Percentiles rank a stretch among this genome's conserved stretches.
Conservation (phyloP, 768 basidiomycete genomes). For the Serpula lacrymans region DNA sequence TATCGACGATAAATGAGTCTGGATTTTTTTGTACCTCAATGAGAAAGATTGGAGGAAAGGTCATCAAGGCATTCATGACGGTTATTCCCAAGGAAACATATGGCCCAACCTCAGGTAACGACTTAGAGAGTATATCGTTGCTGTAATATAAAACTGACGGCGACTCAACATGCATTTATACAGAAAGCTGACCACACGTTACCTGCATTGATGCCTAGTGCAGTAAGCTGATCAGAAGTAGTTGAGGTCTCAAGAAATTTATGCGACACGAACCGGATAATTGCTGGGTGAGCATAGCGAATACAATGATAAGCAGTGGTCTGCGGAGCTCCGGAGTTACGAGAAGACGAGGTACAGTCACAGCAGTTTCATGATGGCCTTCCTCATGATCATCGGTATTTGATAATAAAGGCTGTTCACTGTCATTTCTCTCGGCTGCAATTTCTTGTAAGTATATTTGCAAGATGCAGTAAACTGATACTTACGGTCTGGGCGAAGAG, state of each 20-base stretch:
- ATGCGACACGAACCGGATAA: conserved; percentile 52
- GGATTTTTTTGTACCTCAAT: conserved; percentile 58
- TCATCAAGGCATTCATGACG: conserved; percentile 70
- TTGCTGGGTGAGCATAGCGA: conserved; percentile 77
- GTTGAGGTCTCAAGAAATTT: conserved; percentile 1
- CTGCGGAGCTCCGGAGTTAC: conserved; percentile 50
- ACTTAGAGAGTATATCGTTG: conserved; percentile 78
- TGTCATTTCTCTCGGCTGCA: conserved; percentile 21
- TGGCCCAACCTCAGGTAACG: conserved; percentile 75
- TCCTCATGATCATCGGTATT: conserved; percentile 15
- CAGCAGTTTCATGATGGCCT: conserved; percentile 23
- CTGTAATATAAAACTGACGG: conserved; percentile 82
- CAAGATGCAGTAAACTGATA: conserved; percentile 4
- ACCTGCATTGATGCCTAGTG: conserved; percentile 74
- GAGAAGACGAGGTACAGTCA: conserved; percentile 55
- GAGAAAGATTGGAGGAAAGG: conserved; percentile 81
- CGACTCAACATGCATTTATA: conserved; percentile 1
- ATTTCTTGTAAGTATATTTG: conserved; percentile 4
- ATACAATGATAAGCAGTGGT: conserved; percentile 63
- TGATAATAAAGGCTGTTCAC: conserved; percentile 24
- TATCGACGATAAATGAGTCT: conserved; percentile 3
- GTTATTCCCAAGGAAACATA: conserved; percentile 85
- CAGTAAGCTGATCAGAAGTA: not conserved
- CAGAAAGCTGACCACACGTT: conserved; percentile 6
- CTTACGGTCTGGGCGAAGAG: conserved; percentile 24